Evolutionary conservation across 345 rosid species (phyloP), one percentile per base, ranked within the genome.

Genomic region (Populus pruinosa): DNA sequence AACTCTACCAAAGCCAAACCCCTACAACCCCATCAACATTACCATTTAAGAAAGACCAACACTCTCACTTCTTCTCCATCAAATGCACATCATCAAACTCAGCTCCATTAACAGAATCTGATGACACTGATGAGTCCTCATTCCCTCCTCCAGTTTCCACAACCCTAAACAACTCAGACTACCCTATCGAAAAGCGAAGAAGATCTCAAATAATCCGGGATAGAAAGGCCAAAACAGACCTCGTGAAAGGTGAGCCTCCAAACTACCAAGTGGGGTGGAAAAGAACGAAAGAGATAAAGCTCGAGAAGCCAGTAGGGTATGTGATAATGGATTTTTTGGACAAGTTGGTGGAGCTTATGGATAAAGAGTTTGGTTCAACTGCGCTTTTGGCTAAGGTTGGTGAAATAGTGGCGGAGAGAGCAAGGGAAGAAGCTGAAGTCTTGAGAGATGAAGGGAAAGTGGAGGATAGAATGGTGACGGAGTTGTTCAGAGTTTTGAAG

Each of bases 341-440:
- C 83, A 93, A 93, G 69, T 66, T 94, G 66, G 91, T 83, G 86
- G 90, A 70, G 43, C 83, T 94, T 61, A 94, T 94, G 96, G 90
- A 82, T 17, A 87, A 83, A 74, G 89, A 93, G 74, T 94, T 88
- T 5, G 98, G 98, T 0, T 93, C 98, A 3, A 88, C 88, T 20
- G 89, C 84, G 77, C 89, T 93, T 79, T 76, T 95, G 78, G 97
- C 86, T 25, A 93, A 90, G 80, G 87, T 87, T 1, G 97, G 97
- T 1, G 98, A 93, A 88, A 90, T 91, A 17, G 98, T 91, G 49
- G 91, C 96, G 5, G 98, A 90, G 86, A 90, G 99, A 71, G 92
- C 90, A 13, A 90, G 90, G 77, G 99, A 95, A 81, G 99, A 95
- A 87, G 96, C 97, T 18, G 97, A 91, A 82, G 86, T 85, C 76